A percentile compares a stretch with the other conserved stretches of the same genome.
Evolutionary conservation across 2,329 filamentous ascomycete species (phyloP).

Genomic region (Byssothecium circinans): DNA sequence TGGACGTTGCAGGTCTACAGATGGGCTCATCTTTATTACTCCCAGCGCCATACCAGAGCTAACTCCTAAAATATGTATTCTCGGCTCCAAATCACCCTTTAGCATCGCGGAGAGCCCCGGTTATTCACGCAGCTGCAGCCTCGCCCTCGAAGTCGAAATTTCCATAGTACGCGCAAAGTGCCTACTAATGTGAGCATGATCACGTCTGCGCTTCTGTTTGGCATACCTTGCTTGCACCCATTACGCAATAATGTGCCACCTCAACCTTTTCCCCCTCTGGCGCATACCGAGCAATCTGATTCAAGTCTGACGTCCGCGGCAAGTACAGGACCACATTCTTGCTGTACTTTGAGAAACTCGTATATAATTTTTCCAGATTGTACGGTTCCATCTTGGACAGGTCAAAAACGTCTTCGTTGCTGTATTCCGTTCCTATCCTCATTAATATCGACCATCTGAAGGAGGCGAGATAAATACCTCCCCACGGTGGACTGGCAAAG

Average conservation of each 20-base stretch:
- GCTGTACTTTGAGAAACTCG: slow-evolving; percentile 43
- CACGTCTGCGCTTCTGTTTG: neutral
- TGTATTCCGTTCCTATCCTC: slow-evolving; percentile 62
- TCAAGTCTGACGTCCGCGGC: slow-evolving; percentile 60
- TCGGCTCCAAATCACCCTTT: too few species aligned
- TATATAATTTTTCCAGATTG: slow-evolving; percentile 52
- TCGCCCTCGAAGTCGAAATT: slow-evolving; percentile 47
- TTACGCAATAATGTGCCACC: slow-evolving; percentile 79
- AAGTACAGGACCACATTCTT: slow-evolving; percentile 73
- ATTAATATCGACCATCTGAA: slow-evolving; percentile 7
- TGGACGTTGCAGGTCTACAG: too few species aligned
- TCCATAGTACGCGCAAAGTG: slow-evolving; percentile 62
- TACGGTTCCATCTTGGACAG: slow-evolving; percentile 88
- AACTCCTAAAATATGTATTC: too few species aligned
- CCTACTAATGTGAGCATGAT: slow-evolving; percentile 35
- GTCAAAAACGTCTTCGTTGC: slow-evolving; percentile 73
- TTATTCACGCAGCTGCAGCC: neutral
- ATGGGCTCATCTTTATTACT: too few species aligned
- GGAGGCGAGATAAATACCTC: slow-evolving; percentile 55
- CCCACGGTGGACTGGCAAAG: slow-evolving; percentile 76
- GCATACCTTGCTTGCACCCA: slow-evolving; percentile 79
- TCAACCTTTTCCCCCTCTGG: slow-evolving; percentile 38
- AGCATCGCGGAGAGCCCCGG: too few species aligned
- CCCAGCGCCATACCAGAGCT: too few species aligned
- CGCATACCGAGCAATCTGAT: slow-evolving; percentile 41